A percentile compares a stretch with the other conserved stretches of the same genome.
Evolutionary conservation across 495 filamentous ascomycete genomes (phyloP).

Genomic region (Sphaerosporella brunnea): DNA sequence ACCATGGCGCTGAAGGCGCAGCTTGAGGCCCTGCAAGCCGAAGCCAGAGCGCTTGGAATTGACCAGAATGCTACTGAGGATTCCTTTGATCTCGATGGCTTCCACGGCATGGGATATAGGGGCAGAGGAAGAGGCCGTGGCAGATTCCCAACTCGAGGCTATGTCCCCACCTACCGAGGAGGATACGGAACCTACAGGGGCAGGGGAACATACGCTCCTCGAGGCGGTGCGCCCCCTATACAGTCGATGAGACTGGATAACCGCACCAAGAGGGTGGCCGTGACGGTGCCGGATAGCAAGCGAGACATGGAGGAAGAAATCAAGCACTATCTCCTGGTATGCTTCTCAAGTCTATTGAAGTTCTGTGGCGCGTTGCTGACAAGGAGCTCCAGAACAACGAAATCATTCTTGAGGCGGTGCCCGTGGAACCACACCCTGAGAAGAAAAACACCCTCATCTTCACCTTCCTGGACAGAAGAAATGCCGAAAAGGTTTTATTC

Average conservation of each 20-base stretch:
- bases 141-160: constrained; percentile 41
- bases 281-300: constrained; percentile 52
- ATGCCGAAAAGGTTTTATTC: constrained; percentile 53
- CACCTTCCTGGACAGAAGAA: constrained; percentile 74
- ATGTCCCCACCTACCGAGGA: constrained; percentile 41
- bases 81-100: constrained; percentile 20
- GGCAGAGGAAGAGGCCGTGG: constrained; percentile 33
- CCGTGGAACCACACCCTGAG: constrained; percentile 47
- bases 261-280: constrained; percentile 55
- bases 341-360: constrained; percentile 26
- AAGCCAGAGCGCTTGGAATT: constrained; percentile 64
- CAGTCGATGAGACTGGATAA: constrained; percentile 74
- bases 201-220: constrained; percentile 32
- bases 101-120: too few relatives aligned
- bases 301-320: constrained; percentile 63
- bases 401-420: constrained; percentile 54
- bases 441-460: constrained; percentile 44
- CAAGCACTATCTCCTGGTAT: constrained; percentile 70
- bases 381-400: constrained; percentile 55
- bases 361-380: background rate
- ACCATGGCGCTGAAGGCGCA: constrained; percentile 58
- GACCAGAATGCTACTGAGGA: constrained; percentile 34
- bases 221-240: constrained; percentile 29
- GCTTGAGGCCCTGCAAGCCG: constrained; percentile 64
- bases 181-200: constrained; percentile 27